Evolutionary conservation across 2,329 filamentous ascomycete genomes (phyloP).

Genomic region (Xylaria sp.): DNA sequence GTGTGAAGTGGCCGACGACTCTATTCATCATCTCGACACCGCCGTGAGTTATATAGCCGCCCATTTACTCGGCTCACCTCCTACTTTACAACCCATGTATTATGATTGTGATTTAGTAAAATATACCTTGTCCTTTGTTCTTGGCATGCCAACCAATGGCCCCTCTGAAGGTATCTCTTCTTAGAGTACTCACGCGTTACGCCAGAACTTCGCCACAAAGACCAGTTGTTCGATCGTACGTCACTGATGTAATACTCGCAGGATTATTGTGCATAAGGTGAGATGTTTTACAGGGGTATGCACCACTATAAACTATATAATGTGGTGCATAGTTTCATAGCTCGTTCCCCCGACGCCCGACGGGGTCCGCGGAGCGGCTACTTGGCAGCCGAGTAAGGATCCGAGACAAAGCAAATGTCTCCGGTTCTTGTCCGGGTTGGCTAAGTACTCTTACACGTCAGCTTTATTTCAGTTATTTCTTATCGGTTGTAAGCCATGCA

Average conservation of each 20-base stretch:
- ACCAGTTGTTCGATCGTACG: no score
- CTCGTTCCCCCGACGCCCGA: neutral
- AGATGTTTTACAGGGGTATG: no score
- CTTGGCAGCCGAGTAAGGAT: neutral
- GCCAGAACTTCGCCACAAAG: no score
- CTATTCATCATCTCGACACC: neutral
- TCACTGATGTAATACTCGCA: no score
- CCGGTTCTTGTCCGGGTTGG: neutral
- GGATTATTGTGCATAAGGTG: no score
- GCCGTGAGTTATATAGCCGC: neutral
- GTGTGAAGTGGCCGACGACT: neutral
- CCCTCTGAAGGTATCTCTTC: no score
- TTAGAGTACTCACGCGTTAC: no score
- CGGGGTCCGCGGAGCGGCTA: constrained; percentile 22
- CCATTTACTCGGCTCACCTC: neutral
- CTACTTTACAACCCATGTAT: no score
- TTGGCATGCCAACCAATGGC: no score
- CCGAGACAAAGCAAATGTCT: neutral
- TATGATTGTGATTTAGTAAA: no score
- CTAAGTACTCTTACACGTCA: neutral
- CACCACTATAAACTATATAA: no score
- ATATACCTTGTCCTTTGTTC: no score
- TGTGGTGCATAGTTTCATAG: neutral
- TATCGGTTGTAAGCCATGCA: neutral
- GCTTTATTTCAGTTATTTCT: neutral